Base-by-base conservation (phyloP, 2,329 filamentous ascomycete genomes). In the Onygena corvina region DNA sequence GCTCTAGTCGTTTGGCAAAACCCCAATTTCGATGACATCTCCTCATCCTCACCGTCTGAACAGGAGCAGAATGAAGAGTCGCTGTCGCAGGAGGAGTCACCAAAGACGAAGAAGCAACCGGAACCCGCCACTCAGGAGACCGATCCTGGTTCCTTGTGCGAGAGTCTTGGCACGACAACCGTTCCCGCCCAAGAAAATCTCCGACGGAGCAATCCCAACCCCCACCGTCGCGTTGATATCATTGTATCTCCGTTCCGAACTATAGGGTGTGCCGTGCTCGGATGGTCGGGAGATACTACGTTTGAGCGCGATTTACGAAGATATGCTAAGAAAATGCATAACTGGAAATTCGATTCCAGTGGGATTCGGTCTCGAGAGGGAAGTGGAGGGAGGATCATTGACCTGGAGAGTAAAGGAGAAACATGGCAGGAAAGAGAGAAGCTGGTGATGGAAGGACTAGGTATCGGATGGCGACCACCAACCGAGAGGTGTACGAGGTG, bases 1-100 rank as follows among this genome's bases (percentile, higher is more conserved):
- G 88, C 88, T 0, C 70, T 96, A 47, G 84, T 95, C 0, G 87
- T 95, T 0, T 96, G 90, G 90, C 86, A 94, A 61, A 73, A 88
- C 59, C 82, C 82, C 0, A 46, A 64, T 3, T 76, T 70, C 56
- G 62, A 60, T 16, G 21, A 16, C 16, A 42, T 4, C 16, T 16
- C 44, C n/a, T 46, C 44, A 46, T 33, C 44, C 11, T 30, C 40
- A 27, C 9, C 20, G 14, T 9, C 40, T 12, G 23, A 18, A 9
- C 16, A 12, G 4, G 8, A 18, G 7, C 16, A 21, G 14, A n/a
- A 46, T 3, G 6, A 12, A 1, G 7, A 31, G 27, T 31, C 44
- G 12, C 2, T 4, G n/a, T n/a, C n/a, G n/a, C n/a, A n/a, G n/a
- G n/a, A n/a, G n/a, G n/a, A n/a, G n/a, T n/a, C n/a, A 33, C 14